phyloP scores from a whole-genome alignment of 768 basidiomycete species.

The Amanita muscaria region DNA sequence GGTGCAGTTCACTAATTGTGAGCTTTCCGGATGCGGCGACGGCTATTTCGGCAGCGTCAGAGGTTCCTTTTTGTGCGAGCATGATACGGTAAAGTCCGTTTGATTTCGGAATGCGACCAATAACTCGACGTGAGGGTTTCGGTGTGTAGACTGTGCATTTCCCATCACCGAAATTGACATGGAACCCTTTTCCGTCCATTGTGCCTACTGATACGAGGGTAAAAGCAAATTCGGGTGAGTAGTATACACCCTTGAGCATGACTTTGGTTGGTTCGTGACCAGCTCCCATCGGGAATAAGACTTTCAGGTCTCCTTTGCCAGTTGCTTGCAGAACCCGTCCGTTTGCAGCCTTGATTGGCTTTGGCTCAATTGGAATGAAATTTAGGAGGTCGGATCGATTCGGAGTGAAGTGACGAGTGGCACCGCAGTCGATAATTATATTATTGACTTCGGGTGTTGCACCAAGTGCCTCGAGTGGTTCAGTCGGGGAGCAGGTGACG shows the following conservation, averaged over 20 bases:
- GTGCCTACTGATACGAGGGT: conserved; percentile 21
- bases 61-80: conserved; percentile 20
- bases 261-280: conserved; percentile 14
- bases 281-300: conserved; percentile 18
- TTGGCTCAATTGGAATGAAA: conserved; percentile 13
- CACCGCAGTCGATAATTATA: conserved; percentile 24
- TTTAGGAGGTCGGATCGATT: conserved; percentile 18
- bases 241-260: conserved; percentile 17
- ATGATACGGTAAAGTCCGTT: conserved; percentile 17
- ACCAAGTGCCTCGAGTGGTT: conserved; percentile 1
- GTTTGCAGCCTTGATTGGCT: conserved; percentile 21
- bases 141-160: conserved; percentile 11
- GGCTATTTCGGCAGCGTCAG: not conserved
- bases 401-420: conserved; percentile 25
- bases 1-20: conserved; percentile 18
- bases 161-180: conserved; percentile 9
- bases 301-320: conserved; percentile 20
- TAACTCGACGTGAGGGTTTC: not conserved
- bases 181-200: conserved; percentile 14
- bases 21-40: conserved; percentile 4
- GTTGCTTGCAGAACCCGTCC: conserved; percentile 18
- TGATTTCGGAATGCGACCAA: not conserved
- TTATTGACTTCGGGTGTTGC: not conserved
- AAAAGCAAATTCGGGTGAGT: conserved; percentile 19
- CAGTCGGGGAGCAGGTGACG: conserved; percentile 1